Evolutionary conservation across 352 stramenopile genomes (phyloP), one percentile per base, ranked within the genome.

Genomic region (Phytophthora colocasiae): DNA sequence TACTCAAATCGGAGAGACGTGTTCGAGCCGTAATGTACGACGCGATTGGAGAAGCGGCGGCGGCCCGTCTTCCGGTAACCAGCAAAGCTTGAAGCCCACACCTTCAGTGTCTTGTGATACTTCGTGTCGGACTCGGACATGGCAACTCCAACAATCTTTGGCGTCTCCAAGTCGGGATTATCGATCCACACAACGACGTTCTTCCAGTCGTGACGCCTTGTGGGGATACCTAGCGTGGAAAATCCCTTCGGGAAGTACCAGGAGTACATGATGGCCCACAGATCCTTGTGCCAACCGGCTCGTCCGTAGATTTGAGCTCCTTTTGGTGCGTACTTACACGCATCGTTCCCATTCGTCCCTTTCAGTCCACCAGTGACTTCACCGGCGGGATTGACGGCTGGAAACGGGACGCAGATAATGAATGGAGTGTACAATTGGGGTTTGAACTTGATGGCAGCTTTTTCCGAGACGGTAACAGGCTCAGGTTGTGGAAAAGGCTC

Each of bases 161-260:
- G 26, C 45, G 45, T 36, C 12, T 39, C 27, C 15, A 39, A 2
- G 12, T 6, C 27, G 10, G 45, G 50, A 9, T 45, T 19, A 10
- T 45, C 38, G 8, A 58, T 45, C 38, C 50, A 58, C 17, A 58
- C 22, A 14, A 48, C 38, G 0, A 41, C 38, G 10, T 10, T 46
- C 38, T 14, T 24, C 50, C 50, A 58, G 36, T 38, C 34, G 38
- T 58, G 50, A 22, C 36, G 50, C 14, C 9, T n/a, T 6, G 26
- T 15, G 5, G 45, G 26, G 27, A 26, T 26, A 0, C 6, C 14
- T 0, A 0, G 0, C 26, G 26, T 24, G 12, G 0, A 2, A 29
- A 39, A 34, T 0, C 49, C 34, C 14, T 56, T 56, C n/a, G 49
- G 49, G 22, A 56, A 56, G 49, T 56, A 56, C 49, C 49, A 56